Evolutionary conservation across 2,329 filamentous ascomycete genomes (phyloP).

Genomic region (Aspergillus floridensis): DNA sequence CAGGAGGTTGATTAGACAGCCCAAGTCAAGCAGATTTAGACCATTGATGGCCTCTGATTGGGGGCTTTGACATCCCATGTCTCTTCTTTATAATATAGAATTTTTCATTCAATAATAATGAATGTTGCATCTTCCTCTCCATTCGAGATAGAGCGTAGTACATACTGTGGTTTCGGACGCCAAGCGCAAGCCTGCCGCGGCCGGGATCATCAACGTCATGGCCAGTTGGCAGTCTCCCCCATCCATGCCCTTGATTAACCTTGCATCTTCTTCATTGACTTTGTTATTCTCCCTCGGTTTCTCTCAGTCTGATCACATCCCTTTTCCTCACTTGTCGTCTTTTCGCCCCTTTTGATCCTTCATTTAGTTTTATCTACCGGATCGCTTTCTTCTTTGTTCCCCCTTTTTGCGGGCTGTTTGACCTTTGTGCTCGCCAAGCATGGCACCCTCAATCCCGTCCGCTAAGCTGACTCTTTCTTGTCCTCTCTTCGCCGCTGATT

Average conservation of each 20-base stretch:
- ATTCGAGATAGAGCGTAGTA: constrained; percentile 7
- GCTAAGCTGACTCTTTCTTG: constrained; percentile 71
- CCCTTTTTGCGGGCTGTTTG: constrained; percentile 1
- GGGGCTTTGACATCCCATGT: too few relatives aligned
- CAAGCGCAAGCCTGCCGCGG: not conserved
- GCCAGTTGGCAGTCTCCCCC: not conserved
- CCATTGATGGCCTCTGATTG: too few relatives aligned
- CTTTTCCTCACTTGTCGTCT: not conserved
- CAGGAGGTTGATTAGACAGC: constrained; percentile 58
- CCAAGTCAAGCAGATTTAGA: not conserved
- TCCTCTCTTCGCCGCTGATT: constrained; percentile 83
- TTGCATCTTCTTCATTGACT: not conserved
- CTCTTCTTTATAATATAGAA: not conserved
- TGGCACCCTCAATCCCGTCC: constrained; percentile 41
- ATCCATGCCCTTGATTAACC: not conserved
- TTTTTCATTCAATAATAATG: not conserved
- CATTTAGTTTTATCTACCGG: constrained; percentile 4
- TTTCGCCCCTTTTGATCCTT: not conserved
- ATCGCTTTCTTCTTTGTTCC: not conserved
- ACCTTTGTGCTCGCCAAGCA: constrained; percentile 19
- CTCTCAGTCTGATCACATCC: not conserved
- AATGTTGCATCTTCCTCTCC: too few relatives aligned
- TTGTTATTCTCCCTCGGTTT: not conserved
- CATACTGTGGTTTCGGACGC: not conserved
- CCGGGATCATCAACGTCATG: not conserved